Base-by-base conservation (phyloP, 768 basidiomycete genomes). In the Pholiota conissans region DNA sequence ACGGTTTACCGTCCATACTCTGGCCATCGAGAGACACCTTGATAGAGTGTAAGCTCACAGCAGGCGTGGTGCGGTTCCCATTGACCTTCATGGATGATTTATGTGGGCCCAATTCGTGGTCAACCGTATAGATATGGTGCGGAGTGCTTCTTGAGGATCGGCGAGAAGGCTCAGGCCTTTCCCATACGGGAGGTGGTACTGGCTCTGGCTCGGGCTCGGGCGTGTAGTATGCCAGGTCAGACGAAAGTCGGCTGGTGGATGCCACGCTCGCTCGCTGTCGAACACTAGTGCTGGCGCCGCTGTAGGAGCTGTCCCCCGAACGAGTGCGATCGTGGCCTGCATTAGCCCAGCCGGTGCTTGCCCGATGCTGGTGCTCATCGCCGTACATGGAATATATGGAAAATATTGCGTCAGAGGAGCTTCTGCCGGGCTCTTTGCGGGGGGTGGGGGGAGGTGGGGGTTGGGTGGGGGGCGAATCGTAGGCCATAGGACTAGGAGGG, bases 331-430 rank as follows among this genome's bases (percentile, higher is more conserved):
- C 74, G 57, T 74, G 69, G 45, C 42, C 42, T 18, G 46, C 49
- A 16, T 58, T 56, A 47, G 69, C 65, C 80, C 82, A 85, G 75
- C 80, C 81, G 51, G 75, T 70, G 51, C 74, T 73, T 7, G 63
- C 60, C 39, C 56, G 57, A 14, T 63, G 68, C 60, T 55, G 69
- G 66, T 59, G 59, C 56, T 85, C 83, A 68, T 87, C 86, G 52
- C 84, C 84, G 69, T 93, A 93, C 91, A 92, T 92, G 49, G 89
- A 91, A 70, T 91, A 93, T 56, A 93, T 93, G 52, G 89, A 86
- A 68, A 88, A 84, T 67, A 93, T 89, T 11, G 90, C 84, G 49
- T 87, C 90, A 11, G 88, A 84, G 0, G 87, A 86, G 55, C 75
- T 76, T 57, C 63, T 74, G 74, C 57, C 55, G 10, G 52, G 52